A percentile compares a stretch with the other conserved stretches of the same genome.
Conservation (phyloP, 164 flowering plant species). For the Dillenia turbinata region DNA sequence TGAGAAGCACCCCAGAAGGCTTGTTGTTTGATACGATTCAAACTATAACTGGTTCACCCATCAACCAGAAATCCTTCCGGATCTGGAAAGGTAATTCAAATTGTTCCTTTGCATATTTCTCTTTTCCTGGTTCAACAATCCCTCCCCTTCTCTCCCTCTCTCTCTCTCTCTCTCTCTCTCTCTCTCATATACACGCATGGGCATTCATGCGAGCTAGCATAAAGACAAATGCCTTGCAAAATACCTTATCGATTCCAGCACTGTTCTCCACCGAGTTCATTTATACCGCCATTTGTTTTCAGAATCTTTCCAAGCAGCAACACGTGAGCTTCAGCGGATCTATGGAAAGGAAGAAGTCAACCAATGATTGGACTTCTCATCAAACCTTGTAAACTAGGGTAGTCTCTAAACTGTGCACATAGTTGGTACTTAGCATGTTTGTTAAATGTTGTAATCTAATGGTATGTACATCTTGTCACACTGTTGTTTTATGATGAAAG, state of each 20-base stretch:
- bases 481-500: too few relatives aligned
- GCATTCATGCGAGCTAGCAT: too few relatives aligned
- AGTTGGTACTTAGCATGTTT: too few relatives aligned
- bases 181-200: too few relatives aligned
- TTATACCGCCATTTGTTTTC: constrained; percentile 1
- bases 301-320: constrained; percentile 58
- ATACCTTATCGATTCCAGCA: not conserved
- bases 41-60: constrained; percentile 58
- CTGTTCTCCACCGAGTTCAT: too few relatives aligned
- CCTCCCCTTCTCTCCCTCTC: too few relatives aligned
- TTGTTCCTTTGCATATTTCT: not conserved
- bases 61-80: constrained; percentile 56
- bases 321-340: constrained; percentile 56
- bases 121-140: too few relatives aligned
- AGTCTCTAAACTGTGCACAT: too few relatives aligned
- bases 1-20: constrained; percentile 58
- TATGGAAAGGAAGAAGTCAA: constrained; percentile 53
- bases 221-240: not conserved
- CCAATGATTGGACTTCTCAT: not conserved
- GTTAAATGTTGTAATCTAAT: too few relatives aligned
- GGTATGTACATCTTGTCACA: too few relatives aligned
- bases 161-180: too few relatives aligned
- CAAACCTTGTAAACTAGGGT: too few relatives aligned
- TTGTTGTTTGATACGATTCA: constrained; percentile 57
- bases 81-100: constrained; percentile 57